Evolutionary conservation across 2,329 filamentous ascomycete species (phyloP), one percentile per base, ranked within the genome.

Genomic region (Trichoderma sp.): DNA sequence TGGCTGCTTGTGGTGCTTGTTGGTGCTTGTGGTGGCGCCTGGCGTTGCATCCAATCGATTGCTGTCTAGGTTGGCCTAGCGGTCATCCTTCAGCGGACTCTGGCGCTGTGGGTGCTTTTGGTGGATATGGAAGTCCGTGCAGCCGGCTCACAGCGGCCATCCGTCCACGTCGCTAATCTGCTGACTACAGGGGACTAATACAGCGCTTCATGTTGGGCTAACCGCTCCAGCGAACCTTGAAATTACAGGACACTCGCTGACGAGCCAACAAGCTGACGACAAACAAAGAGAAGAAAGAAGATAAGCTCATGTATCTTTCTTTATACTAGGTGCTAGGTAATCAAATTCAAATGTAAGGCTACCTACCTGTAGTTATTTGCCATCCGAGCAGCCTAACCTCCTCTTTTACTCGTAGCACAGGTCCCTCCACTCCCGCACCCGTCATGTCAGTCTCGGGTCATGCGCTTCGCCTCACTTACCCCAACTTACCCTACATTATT

Each of bases 381-480:
- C n/a, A n/a, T n/a, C n/a, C n/a, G n/a, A n/a, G n/a, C n/a, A n/a
- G n/a, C n/a, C n/a, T n/a, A n/a, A n/a, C n/a, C n/a, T n/a, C n/a
- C n/a, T 42, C 17, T 1, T 17, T n/a, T 42, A n/a, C 3, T 42
- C 37, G 37, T n/a, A 42, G 37, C n/a, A 42, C 37, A 42, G n/a
- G n/a, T n/a, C n/a, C n/a, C n/a, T n/a, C n/a, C 42, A 19, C 42
- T 22, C 34, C 34, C 10, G 9, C 17, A 42, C 17, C n/a, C 19
- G 29, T 6, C 17, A 19, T 19, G 34, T 54, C 52, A 34, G 27
- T n/a, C 17, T 54, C 27, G 8, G 53, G 64, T 66, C 64, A 66
- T 66, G 64, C 42, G 64, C 54, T 52, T 15, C 19, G 27, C 19
- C 34, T 61, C 64, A 61, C 56, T 67, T 60, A 60, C 64, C 64